Evolutionary conservation across 345 rosid genomes (phyloP).

Genomic region (Draba incana): DNA sequence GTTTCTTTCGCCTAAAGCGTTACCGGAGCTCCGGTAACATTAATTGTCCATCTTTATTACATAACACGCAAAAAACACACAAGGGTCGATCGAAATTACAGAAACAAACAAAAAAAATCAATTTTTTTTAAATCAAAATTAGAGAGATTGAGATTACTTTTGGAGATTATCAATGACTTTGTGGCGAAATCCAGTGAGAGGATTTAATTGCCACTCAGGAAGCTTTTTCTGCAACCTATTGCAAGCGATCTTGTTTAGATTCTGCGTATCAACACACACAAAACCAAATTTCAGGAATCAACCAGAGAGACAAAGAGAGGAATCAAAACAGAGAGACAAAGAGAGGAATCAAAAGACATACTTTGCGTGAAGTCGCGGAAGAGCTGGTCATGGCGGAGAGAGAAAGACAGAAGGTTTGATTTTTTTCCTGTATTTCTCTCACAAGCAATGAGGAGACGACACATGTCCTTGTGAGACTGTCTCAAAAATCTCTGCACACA

Average conservation of each 20-base stretch:
- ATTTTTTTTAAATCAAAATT: not conserved
- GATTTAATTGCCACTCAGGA: constrained; percentile 96
- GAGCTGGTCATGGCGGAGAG: constrained; percentile 76
- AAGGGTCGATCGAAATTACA: not conserved
- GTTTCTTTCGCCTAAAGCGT: constrained; percentile 71
- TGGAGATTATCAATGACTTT: constrained; percentile 69
- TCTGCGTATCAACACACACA: constrained; percentile 43
- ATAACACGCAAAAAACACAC: not conserved
- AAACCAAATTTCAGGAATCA: not conserved
- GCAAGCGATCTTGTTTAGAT: constrained; percentile 93
- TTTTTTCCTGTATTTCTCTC: too few relatives aligned
- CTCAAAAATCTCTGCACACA: too few relatives aligned
- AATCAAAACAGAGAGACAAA: too few relatives aligned
- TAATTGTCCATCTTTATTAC: constrained; percentile 61
- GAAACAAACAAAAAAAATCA: not conserved
- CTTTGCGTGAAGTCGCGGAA: constrained; percentile 79
- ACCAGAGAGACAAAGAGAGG: too few relatives aligned
- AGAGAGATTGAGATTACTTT: constrained; percentile 36
- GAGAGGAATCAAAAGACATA: constrained; percentile 18
- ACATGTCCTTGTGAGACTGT: too few relatives aligned
- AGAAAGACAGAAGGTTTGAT: constrained; percentile 28
- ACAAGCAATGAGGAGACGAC: too few relatives aligned
- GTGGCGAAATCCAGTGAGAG: constrained; percentile 76
- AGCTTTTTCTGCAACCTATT: constrained; percentile 97
- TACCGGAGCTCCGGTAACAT: constrained; percentile 76